These are phyloP conservation scores for Pascua sp. DNA, from an alignment of 1,284 basidiomycete genomes.

Conservation along the genomic window DNA sequence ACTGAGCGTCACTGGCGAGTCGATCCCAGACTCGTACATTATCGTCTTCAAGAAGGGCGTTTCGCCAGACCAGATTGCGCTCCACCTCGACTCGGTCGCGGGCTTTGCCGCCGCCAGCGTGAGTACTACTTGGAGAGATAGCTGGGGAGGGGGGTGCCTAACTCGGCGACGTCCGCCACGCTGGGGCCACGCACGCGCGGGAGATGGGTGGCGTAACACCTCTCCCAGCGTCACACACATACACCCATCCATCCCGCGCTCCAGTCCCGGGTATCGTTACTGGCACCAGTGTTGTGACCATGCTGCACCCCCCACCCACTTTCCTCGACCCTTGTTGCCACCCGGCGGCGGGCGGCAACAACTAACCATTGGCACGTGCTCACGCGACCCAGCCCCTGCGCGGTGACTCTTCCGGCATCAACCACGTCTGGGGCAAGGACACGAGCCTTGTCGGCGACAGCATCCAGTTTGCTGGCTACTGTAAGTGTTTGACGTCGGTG, in stretches of 20 bases:
- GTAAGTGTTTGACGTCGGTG: slow-evolving; percentile 25
- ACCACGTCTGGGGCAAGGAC: slow-evolving; percentile 36
- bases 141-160: too few relatives aligned
- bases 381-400: slow-evolving; percentile 29
- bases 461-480: slow-evolving; percentile 44
- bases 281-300: not conserved
- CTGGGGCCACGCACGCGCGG: too few relatives aligned
- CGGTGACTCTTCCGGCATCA: slow-evolving; percentile 40
- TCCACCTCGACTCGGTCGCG: slow-evolving; percentile 58
- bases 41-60: slow-evolving; percentile 75
- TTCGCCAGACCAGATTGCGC: slow-evolving; percentile 58
- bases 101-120: slow-evolving; percentile 33
- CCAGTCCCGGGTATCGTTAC: not conserved
- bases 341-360: not conserved
- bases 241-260: not conserved
- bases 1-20: slow-evolving; percentile 45
- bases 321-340: not conserved
- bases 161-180: too few relatives aligned
- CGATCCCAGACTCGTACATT: slow-evolving; percentile 82
- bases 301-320: not conserved
- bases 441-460: slow-evolving; percentile 16
- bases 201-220: too few relatives aligned
- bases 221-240: too few relatives aligned
- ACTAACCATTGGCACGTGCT: not conserved
- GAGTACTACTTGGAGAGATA: slow-evolving; percentile 24